Conservation (phyloP, 108 stramenopile genomes). For the Pseudonitzschia pungens region DNA sequence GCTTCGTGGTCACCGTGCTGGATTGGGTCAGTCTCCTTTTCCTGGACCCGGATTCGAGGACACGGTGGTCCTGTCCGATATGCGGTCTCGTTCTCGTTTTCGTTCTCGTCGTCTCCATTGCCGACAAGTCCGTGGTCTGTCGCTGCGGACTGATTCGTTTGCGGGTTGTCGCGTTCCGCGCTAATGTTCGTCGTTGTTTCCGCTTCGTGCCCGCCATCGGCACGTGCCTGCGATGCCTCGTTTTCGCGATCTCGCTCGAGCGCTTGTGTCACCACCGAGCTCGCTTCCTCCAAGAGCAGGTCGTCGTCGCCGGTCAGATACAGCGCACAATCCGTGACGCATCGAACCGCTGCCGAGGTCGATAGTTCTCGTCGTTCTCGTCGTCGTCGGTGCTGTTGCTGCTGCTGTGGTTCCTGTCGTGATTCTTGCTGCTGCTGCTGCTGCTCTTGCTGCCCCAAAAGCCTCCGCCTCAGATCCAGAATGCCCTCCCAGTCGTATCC, state of each 20-base stretch:
- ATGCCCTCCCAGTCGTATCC: background rate
- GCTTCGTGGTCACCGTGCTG: no score
- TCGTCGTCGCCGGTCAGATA: background rate
- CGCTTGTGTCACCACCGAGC: background rate
- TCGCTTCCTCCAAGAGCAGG: background rate
- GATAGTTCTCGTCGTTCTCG: no score
- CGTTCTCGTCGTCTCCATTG: no score
- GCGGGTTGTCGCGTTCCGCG: no score
- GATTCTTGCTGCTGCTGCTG: background rate
- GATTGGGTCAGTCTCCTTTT: no score
- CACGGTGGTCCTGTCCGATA: no score
- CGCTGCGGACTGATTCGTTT: no score
- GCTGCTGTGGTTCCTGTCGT: background rate
- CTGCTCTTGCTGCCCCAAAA: background rate
- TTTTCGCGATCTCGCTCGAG: background rate
- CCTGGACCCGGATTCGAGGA: no score
- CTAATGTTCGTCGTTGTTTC: background rate
- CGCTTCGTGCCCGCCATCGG: background rate
- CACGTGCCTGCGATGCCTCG: background rate
- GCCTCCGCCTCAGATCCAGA: background rate
- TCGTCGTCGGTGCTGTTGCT: no score
- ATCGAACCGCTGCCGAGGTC: background rate
- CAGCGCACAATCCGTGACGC: background rate
- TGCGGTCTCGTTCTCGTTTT: no score
- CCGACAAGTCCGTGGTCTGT: no score